A percentile compares a stretch with the other conserved stretches of the same genome.
Conservation (phyloP, 2,329 filamentous ascomycete genomes). For the Colletotrichum scovillei region DNA sequence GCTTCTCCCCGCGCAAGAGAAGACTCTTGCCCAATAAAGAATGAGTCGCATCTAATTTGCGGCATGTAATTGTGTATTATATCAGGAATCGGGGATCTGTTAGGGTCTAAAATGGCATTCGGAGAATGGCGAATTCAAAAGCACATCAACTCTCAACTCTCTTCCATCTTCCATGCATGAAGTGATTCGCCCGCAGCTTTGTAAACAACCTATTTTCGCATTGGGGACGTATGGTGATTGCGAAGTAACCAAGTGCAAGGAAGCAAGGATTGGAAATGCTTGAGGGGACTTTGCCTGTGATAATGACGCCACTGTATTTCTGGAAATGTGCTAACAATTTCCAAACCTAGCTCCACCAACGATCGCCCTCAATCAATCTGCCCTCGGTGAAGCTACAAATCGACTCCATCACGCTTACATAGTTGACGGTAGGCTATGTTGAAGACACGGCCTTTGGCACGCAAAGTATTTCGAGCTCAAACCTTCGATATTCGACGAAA, state of each 20-base stretch:
- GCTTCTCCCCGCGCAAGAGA: constrained; percentile 14
- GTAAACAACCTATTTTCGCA: fast-evolving
- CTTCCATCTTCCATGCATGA: background rate
- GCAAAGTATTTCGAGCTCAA: background rate
- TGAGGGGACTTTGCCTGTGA: background rate
- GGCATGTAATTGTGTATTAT: constrained; percentile 28
- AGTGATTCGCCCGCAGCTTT: background rate
- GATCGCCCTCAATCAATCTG: background rate
- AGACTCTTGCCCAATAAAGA: constrained; percentile 13
- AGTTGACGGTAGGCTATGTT: constrained; percentile 8
- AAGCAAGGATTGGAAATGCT: background rate
- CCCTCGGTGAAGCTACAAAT: background rate
- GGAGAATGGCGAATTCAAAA: constrained; percentile 4
- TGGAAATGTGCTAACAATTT: constrained; percentile 29
- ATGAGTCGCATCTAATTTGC: background rate
- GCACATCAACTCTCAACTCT: background rate
- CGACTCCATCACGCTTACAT: background rate
- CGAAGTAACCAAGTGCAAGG: background rate
- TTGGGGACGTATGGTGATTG: background rate
- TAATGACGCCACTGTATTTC: constrained; percentile 30
- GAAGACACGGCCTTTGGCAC: background rate
- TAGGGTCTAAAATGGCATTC: constrained; percentile 10
- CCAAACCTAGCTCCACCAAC: constrained; percentile 12
- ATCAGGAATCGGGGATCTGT: constrained; percentile 13
- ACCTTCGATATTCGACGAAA: constrained; percentile 1